Evolutionary conservation across 257 asterid genomes (phyloP), one percentile per base, ranked within the genome.

Genomic region (Ligustrum vulgare): DNA sequence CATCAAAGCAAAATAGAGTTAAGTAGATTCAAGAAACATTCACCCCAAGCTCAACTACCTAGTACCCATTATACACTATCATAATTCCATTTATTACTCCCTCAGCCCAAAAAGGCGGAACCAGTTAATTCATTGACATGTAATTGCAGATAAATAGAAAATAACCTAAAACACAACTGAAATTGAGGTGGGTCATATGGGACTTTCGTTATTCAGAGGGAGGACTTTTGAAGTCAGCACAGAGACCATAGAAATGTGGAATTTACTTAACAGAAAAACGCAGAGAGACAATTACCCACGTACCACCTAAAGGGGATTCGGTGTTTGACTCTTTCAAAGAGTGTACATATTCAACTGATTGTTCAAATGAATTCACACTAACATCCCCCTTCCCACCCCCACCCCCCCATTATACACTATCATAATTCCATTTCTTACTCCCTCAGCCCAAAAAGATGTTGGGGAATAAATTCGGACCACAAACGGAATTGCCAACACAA

Each of bases 301-400:
- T 25, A 51, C 64, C 74, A 32, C 69, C 79, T 35, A 54, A 32
- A n/a, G 69, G 36, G 25, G 75, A 78, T 34, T 51, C 83, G 18
- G 22, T 33, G 67, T 67, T 64, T 18, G 28, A 51, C 39, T 66
- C n/a, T n/a, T n/a, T n/a, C 79, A 77, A 77, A 70, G 56, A 36
- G 33, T 45, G 33, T 33, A 49, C 71, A 69, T 5, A 58, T 22
- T 22, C 47, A 18, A 6, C 32, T 10, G 67, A 9, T 1, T 43
- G 39, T 32, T 67, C 75, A 74, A 71, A 43, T 20, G 78, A 36
- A 71, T 72, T 78, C 81, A 62, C 75, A 64, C 32, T 35, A 36
- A 34, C 67, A 51, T 22, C 68, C 71, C 64, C 23, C 43, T n/a
- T n/a, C n/a, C n/a, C n/a, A n/a, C n/a, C n/a, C n/a, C n/a, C n/a